Conservation (phyloP, 2,329 filamentous ascomycete genomes). For the Aspergillus proliferans region DNA sequence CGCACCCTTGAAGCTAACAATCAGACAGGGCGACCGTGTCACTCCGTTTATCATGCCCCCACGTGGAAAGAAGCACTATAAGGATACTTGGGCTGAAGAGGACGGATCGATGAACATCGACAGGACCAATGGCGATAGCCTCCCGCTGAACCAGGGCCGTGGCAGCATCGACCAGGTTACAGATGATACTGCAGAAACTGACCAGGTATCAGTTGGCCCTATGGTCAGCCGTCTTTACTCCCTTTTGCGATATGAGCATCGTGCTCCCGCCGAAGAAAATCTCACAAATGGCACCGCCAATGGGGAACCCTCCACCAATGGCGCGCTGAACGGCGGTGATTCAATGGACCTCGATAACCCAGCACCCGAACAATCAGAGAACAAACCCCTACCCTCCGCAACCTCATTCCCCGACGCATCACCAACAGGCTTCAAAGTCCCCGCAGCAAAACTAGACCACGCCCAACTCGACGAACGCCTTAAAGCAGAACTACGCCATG, state of each 20-base stretch:
- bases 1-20: not conserved
- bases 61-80: slow-evolving; percentile 77
- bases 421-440: slow-evolving; percentile 71
- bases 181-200: slow-evolving; percentile 79
- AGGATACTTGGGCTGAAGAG: slow-evolving; percentile 88
- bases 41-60: slow-evolving; percentile 80
- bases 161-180: slow-evolving; percentile 81
- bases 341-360: slow-evolving; percentile 45
- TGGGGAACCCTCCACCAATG: slow-evolving; percentile 41
- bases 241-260: slow-evolving; percentile 68
- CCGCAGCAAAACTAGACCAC: slow-evolving; percentile 74
- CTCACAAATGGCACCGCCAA: slow-evolving; percentile 53
- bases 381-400: slow-evolving; percentile 56
- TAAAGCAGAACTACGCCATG: slow-evolving; percentile 82
- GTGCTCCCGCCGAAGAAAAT: slow-evolving; percentile 49
- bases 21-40: slow-evolving; percentile 63
- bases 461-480: slow-evolving; percentile 81
- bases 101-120: slow-evolving; percentile 75
- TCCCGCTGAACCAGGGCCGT: slow-evolving; percentile 73
- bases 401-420: slow-evolving; percentile 73
- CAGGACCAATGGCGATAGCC: slow-evolving; percentile 52
- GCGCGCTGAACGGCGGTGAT: slow-evolving; percentile 39
- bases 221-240: slow-evolving; percentile 75
- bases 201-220: slow-evolving; percentile 82
- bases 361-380: slow-evolving; percentile 41